Evolutionary conservation across 1,139 yeast genomes (phyloP).

Genomic region (Yamadazyma songkhlaensis): DNA sequence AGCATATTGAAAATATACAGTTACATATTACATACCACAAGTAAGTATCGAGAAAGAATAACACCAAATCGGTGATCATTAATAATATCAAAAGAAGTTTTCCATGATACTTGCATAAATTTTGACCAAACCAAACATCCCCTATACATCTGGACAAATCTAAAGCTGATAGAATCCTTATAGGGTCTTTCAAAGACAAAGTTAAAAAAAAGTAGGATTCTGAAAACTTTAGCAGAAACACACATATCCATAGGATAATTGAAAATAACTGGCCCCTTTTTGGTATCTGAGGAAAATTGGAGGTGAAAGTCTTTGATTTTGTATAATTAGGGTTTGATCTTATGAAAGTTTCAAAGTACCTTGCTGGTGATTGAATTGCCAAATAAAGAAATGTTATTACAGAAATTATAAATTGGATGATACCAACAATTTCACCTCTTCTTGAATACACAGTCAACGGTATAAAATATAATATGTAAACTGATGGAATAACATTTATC

Average conservation of each 20-base stretch:
- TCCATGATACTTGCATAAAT: conserved; percentile 61
- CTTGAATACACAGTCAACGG: conserved; percentile 51
- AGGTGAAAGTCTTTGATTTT: conserved; percentile 8
- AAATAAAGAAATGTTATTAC: conserved; percentile 59
- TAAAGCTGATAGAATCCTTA: conserved; percentile 61
- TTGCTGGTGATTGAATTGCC: conserved; percentile 51
- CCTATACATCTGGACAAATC: conserved; percentile 62
- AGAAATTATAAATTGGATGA: conserved; percentile 60
- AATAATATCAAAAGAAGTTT: conserved; percentile 53
- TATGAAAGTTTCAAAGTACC: conserved; percentile 35
- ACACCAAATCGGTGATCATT: conserved; percentile 61
- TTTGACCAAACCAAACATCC: conserved; percentile 47
- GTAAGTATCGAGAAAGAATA: conserved; percentile 82
- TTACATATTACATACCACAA: conserved; percentile 86
- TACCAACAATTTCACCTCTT: conserved; percentile 50
- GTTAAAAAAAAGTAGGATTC: conserved; percentile 84
- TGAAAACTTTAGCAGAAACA: conserved; percentile 67
- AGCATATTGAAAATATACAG: conserved; percentile 64
- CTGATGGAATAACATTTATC: conserved; percentile 59
- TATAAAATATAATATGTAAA: conserved; percentile 54
- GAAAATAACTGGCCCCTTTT: conserved; percentile 57
- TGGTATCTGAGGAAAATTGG: conserved; percentile 49
- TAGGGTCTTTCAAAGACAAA: conserved; percentile 74
- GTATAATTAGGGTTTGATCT: conserved; percentile 3
- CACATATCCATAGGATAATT: conserved; percentile 61